A percentile compares a stretch with the other conserved stretches of the same genome.
Evolutionary conservation across 805 yeast species (phyloP).

Genomic region (Candida chilensis): DNA sequence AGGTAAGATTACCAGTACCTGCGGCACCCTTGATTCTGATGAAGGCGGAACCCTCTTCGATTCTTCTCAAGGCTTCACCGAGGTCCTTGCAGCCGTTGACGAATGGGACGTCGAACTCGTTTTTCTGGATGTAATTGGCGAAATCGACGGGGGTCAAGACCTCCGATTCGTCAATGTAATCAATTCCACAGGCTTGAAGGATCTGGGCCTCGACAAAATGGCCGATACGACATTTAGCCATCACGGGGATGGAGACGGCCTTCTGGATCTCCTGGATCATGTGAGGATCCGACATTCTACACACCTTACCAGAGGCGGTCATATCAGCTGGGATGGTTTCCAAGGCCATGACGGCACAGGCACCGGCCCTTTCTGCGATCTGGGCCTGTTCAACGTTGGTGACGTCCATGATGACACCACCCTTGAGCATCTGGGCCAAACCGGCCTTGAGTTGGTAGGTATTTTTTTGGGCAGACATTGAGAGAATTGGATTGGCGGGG

Average conservation of each 20-base stretch:
- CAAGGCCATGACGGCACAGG: constrained; percentile 85
- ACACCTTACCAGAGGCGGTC: constrained; percentile 73
- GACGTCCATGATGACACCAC: constrained; percentile 69
- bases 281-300: constrained; percentile 80
- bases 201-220: constrained; percentile 78
- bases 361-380: constrained; percentile 78
- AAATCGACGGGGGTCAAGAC: constrained; percentile 80
- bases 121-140: constrained; percentile 51
- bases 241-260: constrained; percentile 63
- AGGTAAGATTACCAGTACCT: constrained; percentile 81
- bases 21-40: constrained; percentile 85
- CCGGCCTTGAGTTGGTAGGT: constrained; percentile 60
- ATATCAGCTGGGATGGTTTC: constrained; percentile 83
- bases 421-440: constrained; percentile 80
- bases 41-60: constrained; percentile 82
- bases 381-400: constrained; percentile 74
- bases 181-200: constrained; percentile 61
- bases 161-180: constrained; percentile 79
- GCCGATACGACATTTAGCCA: constrained; percentile 84
- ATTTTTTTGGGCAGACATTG: constrained; percentile 6
- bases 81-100: constrained; percentile 79
- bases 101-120: constrained; percentile 59
- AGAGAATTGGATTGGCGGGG: too few species aligned
- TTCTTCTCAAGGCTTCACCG: constrained; percentile 75
- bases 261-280: constrained; percentile 71